Conservation (phyloP, 176 grass and related monocot genomes). For the Aegilops umbellulata region DNA sequence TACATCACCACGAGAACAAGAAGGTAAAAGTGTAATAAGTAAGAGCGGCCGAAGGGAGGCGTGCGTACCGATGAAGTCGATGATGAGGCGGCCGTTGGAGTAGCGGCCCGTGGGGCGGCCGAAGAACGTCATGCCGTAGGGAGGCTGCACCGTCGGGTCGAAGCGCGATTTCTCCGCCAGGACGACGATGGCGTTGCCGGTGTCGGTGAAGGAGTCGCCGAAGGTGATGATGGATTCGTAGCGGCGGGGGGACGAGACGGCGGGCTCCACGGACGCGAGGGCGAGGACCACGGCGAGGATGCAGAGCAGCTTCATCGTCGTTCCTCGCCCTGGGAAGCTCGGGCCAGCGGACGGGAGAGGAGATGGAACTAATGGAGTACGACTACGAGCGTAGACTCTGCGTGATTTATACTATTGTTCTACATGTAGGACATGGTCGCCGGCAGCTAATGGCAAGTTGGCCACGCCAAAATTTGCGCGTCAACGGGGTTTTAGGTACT, state of each 20-base stretch:
- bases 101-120: conserved; percentile 40
- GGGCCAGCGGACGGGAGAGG: neutral
- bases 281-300: neutral
- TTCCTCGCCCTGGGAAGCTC: neutral
- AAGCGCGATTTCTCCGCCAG: neutral
- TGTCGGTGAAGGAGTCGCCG: conserved; percentile 38
- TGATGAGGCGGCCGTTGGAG: conserved; percentile 54
- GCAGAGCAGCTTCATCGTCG: neutral
- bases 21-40: neutral
- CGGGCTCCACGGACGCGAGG: neutral
- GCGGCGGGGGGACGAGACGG: neutral
- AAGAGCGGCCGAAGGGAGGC: neutral
- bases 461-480: neutral
- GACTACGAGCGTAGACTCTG: neutral
- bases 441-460: neutral
- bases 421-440: neutral
- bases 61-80: conserved; percentile 56
- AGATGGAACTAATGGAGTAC: neutral
- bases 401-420: neutral
- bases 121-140: conserved; percentile 53
- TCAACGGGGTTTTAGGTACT: neutral
- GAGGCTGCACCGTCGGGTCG: neutral
- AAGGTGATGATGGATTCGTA: conserved; percentile 38
- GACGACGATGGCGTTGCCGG: conserved; percentile 16
- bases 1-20: neutral